A percentile compares a stretch with the other conserved stretches of the same genome.
phyloP scores from a whole-genome alignment of 148 eudicot genomes.

The Heliamphora exappendiculata region DNA sequence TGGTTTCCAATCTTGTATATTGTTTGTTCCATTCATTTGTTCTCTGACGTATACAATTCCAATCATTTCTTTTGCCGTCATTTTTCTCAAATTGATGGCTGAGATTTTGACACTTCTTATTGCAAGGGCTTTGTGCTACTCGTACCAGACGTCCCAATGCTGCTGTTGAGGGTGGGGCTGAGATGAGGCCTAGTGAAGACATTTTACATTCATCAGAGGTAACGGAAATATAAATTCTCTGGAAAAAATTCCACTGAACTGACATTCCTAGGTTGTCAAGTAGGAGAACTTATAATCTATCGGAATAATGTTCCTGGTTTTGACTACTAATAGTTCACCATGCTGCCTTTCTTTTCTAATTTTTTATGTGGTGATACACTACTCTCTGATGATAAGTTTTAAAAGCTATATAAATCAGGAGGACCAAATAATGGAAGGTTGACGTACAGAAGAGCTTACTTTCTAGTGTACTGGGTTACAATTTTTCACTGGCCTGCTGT shows the following conservation, averaged over 20 bases:
- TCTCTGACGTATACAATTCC: neutral
- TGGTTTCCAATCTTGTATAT: slow-evolving; percentile 3
- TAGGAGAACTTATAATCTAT: neutral
- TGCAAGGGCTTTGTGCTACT: slow-evolving; percentile 28
- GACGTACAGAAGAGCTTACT: neutral
- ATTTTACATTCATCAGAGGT: slow-evolving; percentile 38
- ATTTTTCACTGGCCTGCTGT: too few relatives aligned
- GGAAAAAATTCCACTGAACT: neutral
- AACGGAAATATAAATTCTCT: slow-evolving; percentile 4
- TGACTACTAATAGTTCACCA: neutral
- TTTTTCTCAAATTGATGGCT: neutral
- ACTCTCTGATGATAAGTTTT: neutral
- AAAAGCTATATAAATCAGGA: neutral
- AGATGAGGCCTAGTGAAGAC: slow-evolving; percentile 34
- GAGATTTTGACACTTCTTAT: slow-evolving; percentile 11
- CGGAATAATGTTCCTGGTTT: neutral
- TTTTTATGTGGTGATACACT: neutral
- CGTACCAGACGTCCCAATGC: slow-evolving; percentile 30
- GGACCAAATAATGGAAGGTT: neutral
- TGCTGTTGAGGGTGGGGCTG: slow-evolving; percentile 26
- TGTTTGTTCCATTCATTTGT: neutral
- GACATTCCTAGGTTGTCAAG: slow-evolving; percentile 5
- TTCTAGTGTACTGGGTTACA: too few relatives aligned
- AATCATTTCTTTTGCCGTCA: neutral
- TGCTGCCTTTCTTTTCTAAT: neutral